Evolutionary conservation across 495 filamentous ascomycete species (phyloP).

Genomic region (Daldinia grandis): DNA sequence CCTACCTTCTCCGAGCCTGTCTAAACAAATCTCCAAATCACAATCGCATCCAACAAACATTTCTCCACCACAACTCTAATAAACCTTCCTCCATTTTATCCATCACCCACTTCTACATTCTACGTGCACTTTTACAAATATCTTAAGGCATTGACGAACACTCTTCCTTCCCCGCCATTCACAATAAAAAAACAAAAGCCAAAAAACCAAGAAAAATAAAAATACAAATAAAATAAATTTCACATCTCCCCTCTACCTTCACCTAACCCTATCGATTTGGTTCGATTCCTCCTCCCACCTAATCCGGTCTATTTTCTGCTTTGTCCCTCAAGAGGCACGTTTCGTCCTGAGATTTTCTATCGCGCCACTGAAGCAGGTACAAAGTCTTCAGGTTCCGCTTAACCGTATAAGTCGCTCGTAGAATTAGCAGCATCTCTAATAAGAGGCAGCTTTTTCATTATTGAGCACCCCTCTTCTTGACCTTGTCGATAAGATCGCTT

Average conservation of each 20-base stretch:
- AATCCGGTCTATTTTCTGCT: slow-evolving; percentile 3
- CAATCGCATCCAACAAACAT: slow-evolving; percentile 18
- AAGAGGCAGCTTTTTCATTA: slow-evolving; percentile 17
- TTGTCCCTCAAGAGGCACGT: slow-evolving; percentile 16
- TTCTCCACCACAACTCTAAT: slow-evolving; percentile 38
- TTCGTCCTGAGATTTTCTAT: slow-evolving; percentile 10
- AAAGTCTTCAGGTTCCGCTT: slow-evolving; percentile 10
- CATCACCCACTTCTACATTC: slow-evolving; percentile 25
- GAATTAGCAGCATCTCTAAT: slow-evolving; percentile 15
- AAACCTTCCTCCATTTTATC: slow-evolving; percentile 36
- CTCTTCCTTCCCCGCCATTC: slow-evolving; percentile 5
- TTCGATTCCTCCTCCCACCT: slow-evolving; percentile 25
- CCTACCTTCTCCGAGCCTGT: slow-evolving; percentile 38
- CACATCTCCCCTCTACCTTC: background rate
- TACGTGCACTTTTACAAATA: slow-evolving; percentile 5
- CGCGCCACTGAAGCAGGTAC: slow-evolving; percentile 19
- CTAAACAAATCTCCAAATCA: slow-evolving; percentile 42
- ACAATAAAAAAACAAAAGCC: background rate
- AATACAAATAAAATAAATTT: too few species aligned
- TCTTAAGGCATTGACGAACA: slow-evolving; percentile 7
- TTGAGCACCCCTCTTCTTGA: slow-evolving; percentile 16
- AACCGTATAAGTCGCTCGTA: slow-evolving; percentile 19
- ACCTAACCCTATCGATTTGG: slow-evolving; percentile 2
- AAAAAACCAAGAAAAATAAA: slow-evolving; percentile 16
- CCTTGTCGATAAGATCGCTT: slow-evolving; percentile 19